Evolutionary conservation across 176 grass and related monocot genomes (phyloP).

Genomic region (Oryza coarctata): DNA sequence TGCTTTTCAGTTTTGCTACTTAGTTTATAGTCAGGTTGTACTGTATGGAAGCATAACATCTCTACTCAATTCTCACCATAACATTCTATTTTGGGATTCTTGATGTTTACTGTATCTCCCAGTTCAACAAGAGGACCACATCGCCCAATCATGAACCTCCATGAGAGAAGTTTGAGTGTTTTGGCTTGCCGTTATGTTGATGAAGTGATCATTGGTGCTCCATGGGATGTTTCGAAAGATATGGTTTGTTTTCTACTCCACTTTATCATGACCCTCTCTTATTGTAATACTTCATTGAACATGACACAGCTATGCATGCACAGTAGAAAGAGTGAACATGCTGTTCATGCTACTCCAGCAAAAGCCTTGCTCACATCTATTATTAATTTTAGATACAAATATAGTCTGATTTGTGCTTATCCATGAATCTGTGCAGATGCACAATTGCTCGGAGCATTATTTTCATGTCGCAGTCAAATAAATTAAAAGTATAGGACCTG

Average conservation of each 20-base stretch:
- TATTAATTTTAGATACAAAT: neutral
- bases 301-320: neutral
- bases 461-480: neutral
- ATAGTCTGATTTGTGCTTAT: conserved; percentile 17
- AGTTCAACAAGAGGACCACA: conserved; percentile 81
- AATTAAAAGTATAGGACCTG: neutral
- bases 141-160: conserved; percentile 96
- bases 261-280: neutral
- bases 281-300: conserved; percentile 8
- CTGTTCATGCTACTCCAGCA: neutral
- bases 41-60: conserved; percentile 8
- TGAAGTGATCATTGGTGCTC: conserved; percentile 98
- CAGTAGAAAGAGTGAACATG: neutral
- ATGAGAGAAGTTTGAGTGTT: conserved; percentile 94
- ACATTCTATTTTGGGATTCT: neutral
- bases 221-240: conserved; percentile 93
- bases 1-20: conserved; percentile 18
- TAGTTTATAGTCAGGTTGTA: neutral
- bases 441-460: neutral
- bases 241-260: conserved; percentile 57
- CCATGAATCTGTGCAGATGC: neutral
- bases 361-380: neutral
- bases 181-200: conserved; percentile 94
- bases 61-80: conserved; percentile 13
- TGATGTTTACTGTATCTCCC: conserved; percentile 27